Conservation (phyloP, 176 grass and related monocot species). For the Olyra latifolia region DNA sequence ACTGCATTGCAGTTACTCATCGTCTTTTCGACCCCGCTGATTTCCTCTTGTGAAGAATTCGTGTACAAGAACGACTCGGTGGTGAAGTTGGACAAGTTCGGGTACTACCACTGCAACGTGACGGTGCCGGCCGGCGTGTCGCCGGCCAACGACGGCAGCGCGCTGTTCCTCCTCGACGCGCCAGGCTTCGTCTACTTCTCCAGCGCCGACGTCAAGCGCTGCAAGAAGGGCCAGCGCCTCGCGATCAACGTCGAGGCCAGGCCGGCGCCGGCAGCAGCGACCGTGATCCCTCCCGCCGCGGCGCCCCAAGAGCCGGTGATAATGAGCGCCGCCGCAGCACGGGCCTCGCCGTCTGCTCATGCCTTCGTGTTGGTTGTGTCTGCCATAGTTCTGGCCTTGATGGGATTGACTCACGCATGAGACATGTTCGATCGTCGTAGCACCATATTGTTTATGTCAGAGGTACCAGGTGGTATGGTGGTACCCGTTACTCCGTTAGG, state of each 20-base stretch:
- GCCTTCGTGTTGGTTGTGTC: background rate
- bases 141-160: constrained; percentile 39
- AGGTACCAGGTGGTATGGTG: background rate
- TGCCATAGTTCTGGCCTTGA: background rate
- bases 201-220: constrained; percentile 41
- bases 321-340: background rate
- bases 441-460: background rate
- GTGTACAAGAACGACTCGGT: constrained; percentile 69
- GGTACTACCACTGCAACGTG: constrained; percentile 66
- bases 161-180: constrained; percentile 44
- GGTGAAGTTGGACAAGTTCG: constrained; percentile 39
- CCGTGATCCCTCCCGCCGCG: background rate
- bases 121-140: background rate
- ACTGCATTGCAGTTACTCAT: too few species aligned
- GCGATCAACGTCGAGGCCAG: constrained; percentile 36
- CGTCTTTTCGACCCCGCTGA: too few species aligned
- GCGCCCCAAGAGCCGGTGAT: background rate
- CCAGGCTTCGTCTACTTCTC: constrained; percentile 49
- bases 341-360: background rate
- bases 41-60: constrained; percentile 32
- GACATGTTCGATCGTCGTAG: background rate
- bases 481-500: background rate
- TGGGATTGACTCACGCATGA: background rate
- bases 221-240: constrained; percentile 63
- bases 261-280: background rate